phyloP scores from a whole-genome alignment of 495 filamentous ascomycete species.

The Alectoria sarmentosa region DNA sequence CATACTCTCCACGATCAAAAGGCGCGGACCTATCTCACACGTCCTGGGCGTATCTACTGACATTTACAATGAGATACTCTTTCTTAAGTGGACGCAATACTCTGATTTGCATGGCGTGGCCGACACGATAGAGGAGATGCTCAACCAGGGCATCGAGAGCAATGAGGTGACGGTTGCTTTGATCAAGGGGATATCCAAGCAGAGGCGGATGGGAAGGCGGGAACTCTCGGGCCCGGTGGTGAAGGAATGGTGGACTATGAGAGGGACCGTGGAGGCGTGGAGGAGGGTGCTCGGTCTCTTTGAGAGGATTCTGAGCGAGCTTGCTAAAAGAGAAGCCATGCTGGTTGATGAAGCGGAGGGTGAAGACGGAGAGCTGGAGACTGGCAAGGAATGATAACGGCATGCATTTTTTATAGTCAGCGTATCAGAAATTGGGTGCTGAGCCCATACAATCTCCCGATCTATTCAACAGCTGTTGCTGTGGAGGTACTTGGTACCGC shows the following conservation, averaged over 20 bases:
- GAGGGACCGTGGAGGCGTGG: slow-evolving; percentile 19
- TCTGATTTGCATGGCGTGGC: slow-evolving; percentile 54
- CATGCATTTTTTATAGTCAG: not conserved
- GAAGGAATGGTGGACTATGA: slow-evolving; percentile 36
- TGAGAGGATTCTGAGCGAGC: not conserved
- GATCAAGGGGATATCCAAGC: slow-evolving; percentile 33
- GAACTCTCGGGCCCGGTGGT: slow-evolving; percentile 7
- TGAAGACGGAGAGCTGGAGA: not conserved
- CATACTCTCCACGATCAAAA: slow-evolving; percentile 63
- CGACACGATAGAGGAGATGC: slow-evolving; percentile 69
- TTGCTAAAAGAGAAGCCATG: slow-evolving; percentile 1
- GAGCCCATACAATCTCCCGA: not conserved
- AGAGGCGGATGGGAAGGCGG: slow-evolving; percentile 27
- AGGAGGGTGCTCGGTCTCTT: slow-evolving; percentile 7
- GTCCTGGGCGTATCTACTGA: slow-evolving; percentile 64
- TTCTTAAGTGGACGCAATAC: slow-evolving; percentile 55
- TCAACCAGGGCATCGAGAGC: slow-evolving; percentile 55
- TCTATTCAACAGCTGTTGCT: not conserved
- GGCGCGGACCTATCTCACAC: slow-evolving; percentile 60
- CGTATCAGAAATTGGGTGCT: not conserved
- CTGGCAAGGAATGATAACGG: not conserved
- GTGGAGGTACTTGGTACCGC: not conserved
- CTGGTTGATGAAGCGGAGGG: slow-evolving; percentile 5
- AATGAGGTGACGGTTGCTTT: slow-evolving; percentile 50
- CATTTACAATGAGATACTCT: slow-evolving; percentile 68